Conservation (phyloP, 2,329 filamentous ascomycete species). For the Calonectria leucothoes region DNA sequence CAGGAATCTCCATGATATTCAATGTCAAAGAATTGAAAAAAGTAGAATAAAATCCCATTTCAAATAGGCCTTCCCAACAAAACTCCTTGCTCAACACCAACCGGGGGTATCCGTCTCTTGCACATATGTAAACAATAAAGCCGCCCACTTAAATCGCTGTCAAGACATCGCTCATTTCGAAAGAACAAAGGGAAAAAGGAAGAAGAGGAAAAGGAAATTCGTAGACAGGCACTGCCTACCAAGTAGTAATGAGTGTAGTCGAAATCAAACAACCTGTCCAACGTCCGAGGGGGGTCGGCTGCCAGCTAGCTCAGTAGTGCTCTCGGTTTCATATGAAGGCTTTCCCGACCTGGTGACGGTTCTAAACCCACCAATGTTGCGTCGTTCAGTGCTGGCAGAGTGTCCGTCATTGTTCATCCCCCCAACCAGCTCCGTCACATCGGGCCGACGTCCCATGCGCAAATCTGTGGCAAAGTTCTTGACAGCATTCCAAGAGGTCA, state of each 20-base stretch:
- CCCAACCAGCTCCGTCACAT: constrained; percentile 49
- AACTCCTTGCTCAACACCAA: background rate
- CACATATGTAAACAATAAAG: background rate
- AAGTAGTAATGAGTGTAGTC: background rate
- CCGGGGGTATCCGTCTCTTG: constrained; percentile 4
- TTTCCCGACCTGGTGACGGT: constrained; percentile 45
- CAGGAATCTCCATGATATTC: background rate
- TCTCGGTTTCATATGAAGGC: constrained; percentile 58
- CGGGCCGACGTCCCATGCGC: constrained; percentile 39
- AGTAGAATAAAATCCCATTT: background rate
- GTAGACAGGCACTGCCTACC: background rate
- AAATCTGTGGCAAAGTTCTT: constrained; percentile 58
- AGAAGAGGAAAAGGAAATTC: background rate
- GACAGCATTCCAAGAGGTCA: constrained; percentile 75
- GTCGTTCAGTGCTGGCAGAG: constrained; percentile 28
- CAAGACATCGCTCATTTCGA: background rate
- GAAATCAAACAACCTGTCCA: constrained; percentile 13
- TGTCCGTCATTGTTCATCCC: constrained; percentile 33
- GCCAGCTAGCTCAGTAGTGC: constrained; percentile 61
- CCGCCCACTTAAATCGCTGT: background rate
- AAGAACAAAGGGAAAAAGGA: background rate
- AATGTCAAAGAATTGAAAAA: background rate
- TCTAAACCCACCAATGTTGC: constrained; percentile 46
- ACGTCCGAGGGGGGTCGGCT: constrained; percentile 52
- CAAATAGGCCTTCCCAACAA: background rate